Base-by-base conservation (phyloP, 768 basidiomycete genomes). In the Sporobolomyces phaffii region DNA sequence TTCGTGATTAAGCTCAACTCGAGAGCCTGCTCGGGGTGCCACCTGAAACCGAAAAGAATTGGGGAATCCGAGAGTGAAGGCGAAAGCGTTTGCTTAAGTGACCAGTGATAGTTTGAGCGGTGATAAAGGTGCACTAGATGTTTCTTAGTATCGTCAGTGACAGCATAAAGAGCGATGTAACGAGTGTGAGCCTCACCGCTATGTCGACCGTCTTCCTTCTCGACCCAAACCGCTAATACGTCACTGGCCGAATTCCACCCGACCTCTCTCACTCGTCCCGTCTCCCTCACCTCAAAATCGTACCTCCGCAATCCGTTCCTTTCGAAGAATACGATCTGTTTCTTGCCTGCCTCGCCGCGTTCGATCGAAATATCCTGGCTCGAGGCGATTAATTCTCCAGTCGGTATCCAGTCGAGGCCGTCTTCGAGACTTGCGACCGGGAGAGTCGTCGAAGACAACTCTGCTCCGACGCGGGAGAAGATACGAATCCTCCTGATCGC, bases 31-130 rank as follows among this genome's bases (percentile, higher is more conserved):
- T 98, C 96, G 1, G 92, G 88, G 75, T 98, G 91, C 94, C 94
- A 99, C 20, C 74, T 71, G 17, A 93, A 80, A 9, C 83, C 85
- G 41, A n/a, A 36, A 28, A 40, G 60, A 29, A 34, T 62, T 29
- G 53, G 61, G 24, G 41, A 34, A 10, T 22, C 0, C 29, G 52
- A 33, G 65, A 62, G 70, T 65, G 59, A 28, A 0, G 86, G 84
- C 24, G 78, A 73, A 40, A 96, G 80, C 75, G 93, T 90, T 76
- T 94, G 91, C 78, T 97, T 97, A 64, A 97, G 83, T 79, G 97
- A 96, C 91, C 96, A 98, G 75, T 97, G 87, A 77, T 96, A 98
- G 75, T 99, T 99, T 34, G 89, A 86, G 10, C 83, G 90, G 1
- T 90, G 88, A 91, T 92, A 99, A 1, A 98, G 80, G 79, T 99